Evolutionary conservation across 2,329 filamentous ascomycete species (phyloP), one percentile per base, ranked within the genome.

Genomic region (Cytospora leucostoma): DNA sequence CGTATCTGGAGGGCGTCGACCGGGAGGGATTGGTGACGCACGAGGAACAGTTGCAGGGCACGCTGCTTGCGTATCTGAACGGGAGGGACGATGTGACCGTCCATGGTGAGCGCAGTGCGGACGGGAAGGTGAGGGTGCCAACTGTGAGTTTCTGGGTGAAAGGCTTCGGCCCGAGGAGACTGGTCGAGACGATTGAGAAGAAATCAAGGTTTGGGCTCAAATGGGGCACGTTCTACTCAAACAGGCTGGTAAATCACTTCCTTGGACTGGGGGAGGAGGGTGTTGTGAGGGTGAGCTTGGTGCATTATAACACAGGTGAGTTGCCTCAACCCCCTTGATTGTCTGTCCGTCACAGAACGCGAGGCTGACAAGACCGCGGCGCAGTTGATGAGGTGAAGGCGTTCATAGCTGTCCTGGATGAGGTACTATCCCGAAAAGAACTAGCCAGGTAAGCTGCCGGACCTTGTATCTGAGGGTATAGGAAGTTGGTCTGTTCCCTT

Each of bases 231-330:
- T 88, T 89, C 68, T 89, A 89, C 71, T 84, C 81, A 40, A 82
- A 86, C 68, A 75, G 86, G 61, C 69, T 89, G 68, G 77, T 81
- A 33, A 76, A 83, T 65, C 83, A 88, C 27, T 74, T 88, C 0
- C 69, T 88, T 56, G 79, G 80, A 0, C 70, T 88, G 65, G 78
- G 76, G 0, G 78, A 82, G 19, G 84, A 88, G 68, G 87, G 85
- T 0, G 84, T 89, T n/a, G 79, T 87, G 21, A 81, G 87, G 68
- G 84, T 88, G 19, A 87, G 84, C 65, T 78, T 89, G 77, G 79
- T 88, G 67, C 87, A 89, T 73, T 89, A 89, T 70, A 89, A 89
- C 68, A 88, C 84, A 8, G 75, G 81, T 84, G 67, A 77, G 81
- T 78, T 49, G 10, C n/a, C 15, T 57, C 15, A 15, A 21, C 12